A percentile compares a stretch with the other conserved stretches of the same genome.
phyloP scores from a whole-genome alignment of 169 alveolate species.

The Cryptosporidium sp. region DNA sequence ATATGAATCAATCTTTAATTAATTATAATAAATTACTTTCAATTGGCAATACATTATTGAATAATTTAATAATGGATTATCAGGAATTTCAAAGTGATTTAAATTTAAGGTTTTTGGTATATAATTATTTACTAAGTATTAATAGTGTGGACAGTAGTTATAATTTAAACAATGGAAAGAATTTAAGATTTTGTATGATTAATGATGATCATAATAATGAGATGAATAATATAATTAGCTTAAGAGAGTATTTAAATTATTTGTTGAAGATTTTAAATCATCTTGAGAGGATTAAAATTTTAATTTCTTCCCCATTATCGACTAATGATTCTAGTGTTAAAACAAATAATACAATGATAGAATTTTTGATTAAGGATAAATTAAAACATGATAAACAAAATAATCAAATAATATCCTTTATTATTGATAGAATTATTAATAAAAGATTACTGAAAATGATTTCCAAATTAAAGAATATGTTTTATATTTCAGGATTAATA shows the following conservation, averaged over 20 bases:
- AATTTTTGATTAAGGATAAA: background rate
- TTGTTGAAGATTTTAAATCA: background rate
- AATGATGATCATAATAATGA: background rate
- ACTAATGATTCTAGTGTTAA: background rate
- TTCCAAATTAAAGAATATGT: background rate
- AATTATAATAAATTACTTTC: conserved; percentile 33
- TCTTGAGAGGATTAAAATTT: background rate
- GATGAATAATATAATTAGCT: background rate
- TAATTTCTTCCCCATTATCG: background rate
- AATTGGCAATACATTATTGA: conserved; percentile 31
- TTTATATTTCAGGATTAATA: conserved; percentile 4
- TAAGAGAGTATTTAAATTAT: background rate
- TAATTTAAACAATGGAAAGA: background rate
- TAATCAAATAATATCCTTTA: background rate
- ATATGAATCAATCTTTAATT: conserved; percentile 25
- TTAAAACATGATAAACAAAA: background rate
- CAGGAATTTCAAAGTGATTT: background rate
- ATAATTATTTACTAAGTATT: background rate
- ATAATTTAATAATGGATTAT: background rate
- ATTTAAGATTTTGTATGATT: background rate
- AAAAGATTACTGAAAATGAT: background rate
- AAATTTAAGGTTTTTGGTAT: background rate
- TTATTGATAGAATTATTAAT: background rate
- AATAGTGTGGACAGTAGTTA: background rate
- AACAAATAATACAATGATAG: background rate